Percentiles rank a stretch among this genome's conserved stretches.
Conservation (phyloP, 441 rosid genomes). For the Pelargonium myrrhifolium region DNA sequence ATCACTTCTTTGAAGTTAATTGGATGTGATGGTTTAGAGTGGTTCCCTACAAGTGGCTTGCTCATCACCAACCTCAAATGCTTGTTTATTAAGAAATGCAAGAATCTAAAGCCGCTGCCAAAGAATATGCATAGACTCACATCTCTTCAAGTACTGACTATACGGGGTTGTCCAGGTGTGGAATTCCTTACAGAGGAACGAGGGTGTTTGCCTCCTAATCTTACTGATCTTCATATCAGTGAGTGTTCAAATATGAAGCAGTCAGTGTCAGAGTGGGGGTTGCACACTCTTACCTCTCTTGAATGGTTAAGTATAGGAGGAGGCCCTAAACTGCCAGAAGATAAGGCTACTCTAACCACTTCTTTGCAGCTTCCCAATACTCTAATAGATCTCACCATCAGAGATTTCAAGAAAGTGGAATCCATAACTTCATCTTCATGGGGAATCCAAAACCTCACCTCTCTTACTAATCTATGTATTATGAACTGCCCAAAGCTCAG, state of each 20-base stretch:
- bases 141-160: conserved; percentile 18
- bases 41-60: neutral
- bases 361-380: no score
- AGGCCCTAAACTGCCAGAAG: no score
- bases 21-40: neutral
- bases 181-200: conserved; percentile 19
- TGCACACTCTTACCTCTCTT: neutral
- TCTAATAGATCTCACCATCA: no score
- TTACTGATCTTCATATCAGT: neutral
- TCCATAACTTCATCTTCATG: no score
- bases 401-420: no score
- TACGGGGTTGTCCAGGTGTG: conserved; percentile 20
- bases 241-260: neutral
- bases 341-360: no score
- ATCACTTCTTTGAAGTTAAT: neutral
- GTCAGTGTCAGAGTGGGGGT: neutral
- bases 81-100: neutral
- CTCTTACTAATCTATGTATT: no score
- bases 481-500: no score
- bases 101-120: neutral
- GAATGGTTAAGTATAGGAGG: neutral
- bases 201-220: conserved; percentile 24
- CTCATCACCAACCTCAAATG: neutral
- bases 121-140: neutral
- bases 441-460: no score